Base-by-base conservation (phyloP, 139 green algal genomes). In the Coccomyxa sp. region DNA sequence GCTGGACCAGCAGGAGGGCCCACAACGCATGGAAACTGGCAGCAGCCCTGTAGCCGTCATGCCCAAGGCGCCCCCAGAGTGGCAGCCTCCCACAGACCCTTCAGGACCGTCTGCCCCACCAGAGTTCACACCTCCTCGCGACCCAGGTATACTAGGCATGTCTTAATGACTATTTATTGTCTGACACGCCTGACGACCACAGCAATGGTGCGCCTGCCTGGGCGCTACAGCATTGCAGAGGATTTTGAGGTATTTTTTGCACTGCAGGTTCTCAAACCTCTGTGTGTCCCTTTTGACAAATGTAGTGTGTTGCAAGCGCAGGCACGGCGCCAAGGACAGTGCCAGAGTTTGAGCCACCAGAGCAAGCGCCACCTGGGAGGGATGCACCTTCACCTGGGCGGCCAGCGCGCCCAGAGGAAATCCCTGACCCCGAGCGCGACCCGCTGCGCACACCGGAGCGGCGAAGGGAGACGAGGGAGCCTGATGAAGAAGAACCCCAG, bases 371-470 rank as follows among this genome's bases (percentile, higher is more conserved):
- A 15, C 71, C 71, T 25, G 71, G 71, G 23, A 31, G 27, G 71
- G 71, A 77, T 38, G 23, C 71, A n/a, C n/a, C 71, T 16, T 18
- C 27, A 15, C 71, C 71, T 25, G 71, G 71, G 12, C 71, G 71
- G 71, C 71, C 71, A 38, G 71, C 71, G 23, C 21, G 71, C 23
- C 71, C 71, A 77, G 71, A 77, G 21, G 71, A 77, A 12, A 38
- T 77, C 1, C 71, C 71, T 15, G 71, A 77, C 71, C 71, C 71
- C 12, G 71, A 77, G 71, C 71, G 71, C 71, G 71, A 77, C n/a
- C 71, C 71, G 14, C 25, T 77, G 71, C 71, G 71, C 71, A 51
- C 71, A 12, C 71, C 71, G 1, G 71, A 77, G 27, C 21, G 71
- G 71, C 71, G 71, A 25, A 25, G 71, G 14, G 71, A 77, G 12